phyloP scores from a whole-genome alignment of 2,329 filamentous ascomycete genomes.

The Alternaria infectoria region DNA sequence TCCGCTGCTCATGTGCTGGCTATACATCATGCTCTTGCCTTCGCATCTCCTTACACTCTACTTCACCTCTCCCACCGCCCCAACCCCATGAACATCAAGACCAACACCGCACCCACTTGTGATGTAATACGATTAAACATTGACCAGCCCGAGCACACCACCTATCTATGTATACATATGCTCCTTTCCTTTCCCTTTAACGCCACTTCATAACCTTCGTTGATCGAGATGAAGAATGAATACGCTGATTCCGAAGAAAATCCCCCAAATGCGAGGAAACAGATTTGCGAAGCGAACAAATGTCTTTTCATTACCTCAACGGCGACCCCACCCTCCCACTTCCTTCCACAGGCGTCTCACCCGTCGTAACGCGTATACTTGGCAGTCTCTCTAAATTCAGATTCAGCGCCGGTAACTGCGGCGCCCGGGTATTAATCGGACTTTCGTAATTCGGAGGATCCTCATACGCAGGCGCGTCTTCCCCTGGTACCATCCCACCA shows the following conservation, averaged over 20 bases:
- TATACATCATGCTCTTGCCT: too few species aligned
- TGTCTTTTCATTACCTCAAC: constrained; percentile 9
- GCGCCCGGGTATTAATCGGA: constrained; percentile 43
- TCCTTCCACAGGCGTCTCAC: constrained; percentile 30
- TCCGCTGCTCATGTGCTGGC: too few species aligned
- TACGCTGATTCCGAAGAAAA: background rate
- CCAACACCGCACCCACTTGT: background rate
- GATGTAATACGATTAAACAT: background rate
- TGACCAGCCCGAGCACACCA: background rate
- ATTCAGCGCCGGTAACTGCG: constrained; percentile 48
- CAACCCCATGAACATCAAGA: background rate
- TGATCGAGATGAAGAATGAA: background rate
- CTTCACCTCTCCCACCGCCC: background rate
- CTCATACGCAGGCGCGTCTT: constrained; percentile 51
- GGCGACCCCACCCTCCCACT: constrained; percentile 15
- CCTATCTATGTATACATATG: background rate
- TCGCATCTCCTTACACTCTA: too few species aligned
- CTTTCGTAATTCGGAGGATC: constrained; percentile 58
- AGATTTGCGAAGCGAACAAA: background rate
- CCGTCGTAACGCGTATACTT: constrained; percentile 53
- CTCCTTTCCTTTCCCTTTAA: background rate
- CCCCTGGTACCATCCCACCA: constrained; percentile 16
- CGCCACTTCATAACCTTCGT: background rate
- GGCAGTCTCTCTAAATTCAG: constrained; percentile 51
- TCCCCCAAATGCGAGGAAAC: background rate